phyloP scores from a whole-genome alignment of 2,329 filamentous ascomycete species.

The Penicillium sclerotiorum region DNA sequence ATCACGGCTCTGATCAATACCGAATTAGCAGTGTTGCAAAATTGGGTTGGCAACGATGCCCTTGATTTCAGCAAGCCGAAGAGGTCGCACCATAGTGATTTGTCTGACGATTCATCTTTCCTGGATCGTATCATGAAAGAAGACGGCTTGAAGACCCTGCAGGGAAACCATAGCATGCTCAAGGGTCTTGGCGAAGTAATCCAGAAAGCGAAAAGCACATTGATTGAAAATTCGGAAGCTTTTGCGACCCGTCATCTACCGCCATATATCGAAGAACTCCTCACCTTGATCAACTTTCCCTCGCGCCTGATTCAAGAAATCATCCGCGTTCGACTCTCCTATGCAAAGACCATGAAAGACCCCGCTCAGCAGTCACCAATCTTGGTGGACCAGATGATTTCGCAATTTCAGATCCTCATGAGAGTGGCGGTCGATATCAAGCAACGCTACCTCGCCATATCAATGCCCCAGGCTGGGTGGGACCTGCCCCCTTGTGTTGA shows the following conservation, averaged over 20 bases:
- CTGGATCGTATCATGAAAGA: conserved; percentile 94
- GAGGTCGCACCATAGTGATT: conserved; percentile 68
- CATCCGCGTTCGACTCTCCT: conserved; percentile 85
- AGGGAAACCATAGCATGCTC: conserved; percentile 81
- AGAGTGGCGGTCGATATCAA: conserved; percentile 93
- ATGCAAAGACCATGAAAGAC: conserved; percentile 94
- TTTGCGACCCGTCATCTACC: conserved; percentile 90
- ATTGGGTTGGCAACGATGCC: conserved; percentile 95
- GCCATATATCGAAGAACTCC: conserved; percentile 92
- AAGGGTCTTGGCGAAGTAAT: conserved; percentile 82
- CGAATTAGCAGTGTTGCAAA: conserved; percentile 85
- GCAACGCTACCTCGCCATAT: conserved; percentile 79
- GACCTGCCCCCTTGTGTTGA: conserved; percentile 94
- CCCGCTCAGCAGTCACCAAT: conserved; percentile 87
- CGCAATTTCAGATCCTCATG: conserved; percentile 91
- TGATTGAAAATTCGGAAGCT: conserved; percentile 80
- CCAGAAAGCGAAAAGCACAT: conserved; percentile 85
- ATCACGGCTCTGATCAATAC: conserved; percentile 96
- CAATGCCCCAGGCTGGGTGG: conserved; percentile 88
- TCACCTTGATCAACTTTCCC: conserved; percentile 96
- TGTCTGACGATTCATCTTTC: conserved; percentile 89
- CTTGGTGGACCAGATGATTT: conserved; percentile 97
- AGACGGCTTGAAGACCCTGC: conserved; percentile 88
- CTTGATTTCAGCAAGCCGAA: conserved; percentile 83
- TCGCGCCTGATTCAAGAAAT: conserved; percentile 95